A percentile compares a stretch with the other conserved stretches of the same genome.
Evolutionary conservation across 2,329 filamentous ascomycete species (phyloP).

Genomic region (Keithomyces neogunnii): DNA sequence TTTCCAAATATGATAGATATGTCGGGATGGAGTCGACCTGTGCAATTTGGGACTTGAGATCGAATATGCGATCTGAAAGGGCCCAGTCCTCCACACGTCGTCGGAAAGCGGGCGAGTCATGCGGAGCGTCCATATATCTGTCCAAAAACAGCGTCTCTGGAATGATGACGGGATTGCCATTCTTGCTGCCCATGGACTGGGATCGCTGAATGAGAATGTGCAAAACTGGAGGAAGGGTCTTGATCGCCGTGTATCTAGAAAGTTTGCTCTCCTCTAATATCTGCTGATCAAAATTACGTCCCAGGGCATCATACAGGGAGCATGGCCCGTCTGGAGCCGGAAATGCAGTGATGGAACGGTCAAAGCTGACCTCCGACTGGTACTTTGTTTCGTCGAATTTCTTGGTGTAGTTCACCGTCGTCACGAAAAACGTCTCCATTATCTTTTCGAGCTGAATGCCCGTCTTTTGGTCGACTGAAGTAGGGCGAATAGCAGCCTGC

Average conservation of each 20-base stretch:
- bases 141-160: constrained; percentile 78
- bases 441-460: constrained; percentile 77
- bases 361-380: constrained; percentile 42
- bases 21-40: constrained; percentile 17
- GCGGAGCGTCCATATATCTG: constrained; percentile 67
- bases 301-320: constrained; percentile 76
- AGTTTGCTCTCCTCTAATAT: constrained; percentile 57
- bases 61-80: constrained; percentile 55
- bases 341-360: constrained; percentile 54
- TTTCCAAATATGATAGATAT: constrained; percentile 20
- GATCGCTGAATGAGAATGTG: constrained; percentile 86
- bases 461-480: constrained; percentile 48
- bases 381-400: constrained; percentile 37
- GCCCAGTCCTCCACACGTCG: constrained; percentile 66
- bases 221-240: constrained; percentile 70
- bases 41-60: constrained; percentile 35
- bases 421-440: constrained; percentile 60
- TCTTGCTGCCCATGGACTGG: constrained; percentile 65
- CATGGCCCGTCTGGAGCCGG: constrained; percentile 39
- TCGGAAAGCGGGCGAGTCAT: constrained; percentile 51
- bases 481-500: constrained; percentile 76
- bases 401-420: constrained; percentile 50
- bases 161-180: constrained; percentile 69
- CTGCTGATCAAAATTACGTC: constrained; percentile 76
- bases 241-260: constrained; percentile 62